A percentile compares a stretch with the other conserved stretches of the same genome.
These are phyloP conservation scores for Venturia carpophila DNA, from an alignment of 2,329 filamentous ascomycete species.

Conservation along the genomic window DNA sequence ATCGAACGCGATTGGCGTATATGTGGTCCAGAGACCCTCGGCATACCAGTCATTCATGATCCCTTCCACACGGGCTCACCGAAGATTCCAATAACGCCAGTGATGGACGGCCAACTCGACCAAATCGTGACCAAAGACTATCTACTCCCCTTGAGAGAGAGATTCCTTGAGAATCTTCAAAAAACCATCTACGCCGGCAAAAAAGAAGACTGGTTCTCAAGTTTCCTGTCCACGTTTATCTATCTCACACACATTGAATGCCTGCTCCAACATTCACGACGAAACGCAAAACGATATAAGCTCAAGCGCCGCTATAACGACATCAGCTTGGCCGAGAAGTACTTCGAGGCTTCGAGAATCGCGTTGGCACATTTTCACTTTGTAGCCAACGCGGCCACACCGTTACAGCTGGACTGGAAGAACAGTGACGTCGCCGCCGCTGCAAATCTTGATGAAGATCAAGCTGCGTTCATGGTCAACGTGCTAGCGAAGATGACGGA, in stretches of 20 bases:
- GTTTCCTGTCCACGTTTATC: constrained; percentile 20
- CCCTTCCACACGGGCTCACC: constrained; percentile 16
- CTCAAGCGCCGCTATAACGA: constrained; percentile 18
- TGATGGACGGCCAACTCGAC: constrained; percentile 22
- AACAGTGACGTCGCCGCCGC: constrained; percentile 3
- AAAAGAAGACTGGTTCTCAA: constrained; percentile 20
- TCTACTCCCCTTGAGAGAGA: constrained; percentile 18
- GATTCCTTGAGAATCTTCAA: constrained; percentile 19
- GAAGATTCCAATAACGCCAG: constrained; percentile 19
- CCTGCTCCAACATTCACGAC: constrained; percentile 20
- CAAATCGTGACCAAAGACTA: constrained; percentile 21
- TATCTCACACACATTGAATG: constrained; percentile 20
- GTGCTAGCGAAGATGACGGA: constrained; percentile 54
- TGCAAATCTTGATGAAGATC: constrained; percentile 40
- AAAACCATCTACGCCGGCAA: constrained; percentile 16
- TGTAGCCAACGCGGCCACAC: constrained; percentile 10
- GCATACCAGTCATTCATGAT: constrained; percentile 17
- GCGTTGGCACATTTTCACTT: constrained; percentile 17
- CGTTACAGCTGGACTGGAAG: constrained; percentile 12
- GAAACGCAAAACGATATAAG: constrained; percentile 19
- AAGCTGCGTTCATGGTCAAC: constrained; percentile 52
- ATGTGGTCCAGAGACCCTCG: constrained; percentile 14
- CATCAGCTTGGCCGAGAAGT: constrained; percentile 8
- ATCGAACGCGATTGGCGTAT: constrained; percentile 22
- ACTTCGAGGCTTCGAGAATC: constrained; percentile 15